Evolutionary conservation across 208 protist species (phyloP).

Genomic region (Leishmania gerbilli): DNA sequence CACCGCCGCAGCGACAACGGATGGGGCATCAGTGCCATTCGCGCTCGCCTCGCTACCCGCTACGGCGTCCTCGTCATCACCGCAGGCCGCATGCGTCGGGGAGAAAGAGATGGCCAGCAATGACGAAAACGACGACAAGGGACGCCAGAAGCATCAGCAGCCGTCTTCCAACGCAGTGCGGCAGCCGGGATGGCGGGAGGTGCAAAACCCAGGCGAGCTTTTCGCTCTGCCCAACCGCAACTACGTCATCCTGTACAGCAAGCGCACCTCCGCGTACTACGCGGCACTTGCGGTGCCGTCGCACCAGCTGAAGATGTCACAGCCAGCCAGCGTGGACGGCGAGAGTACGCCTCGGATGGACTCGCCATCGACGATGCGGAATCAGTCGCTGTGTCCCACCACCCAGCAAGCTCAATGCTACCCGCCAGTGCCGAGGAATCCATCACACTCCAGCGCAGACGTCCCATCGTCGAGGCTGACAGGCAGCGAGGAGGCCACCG

Average conservation of each 20-base stretch:
- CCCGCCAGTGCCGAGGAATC: neutral
- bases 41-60: neutral
- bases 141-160: neutral
- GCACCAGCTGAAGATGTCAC: constrained; percentile 11
- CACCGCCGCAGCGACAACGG: neutral
- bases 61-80: neutral
- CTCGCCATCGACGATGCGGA: neutral
- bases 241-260: constrained; percentile 32
- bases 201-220: constrained; percentile 22
- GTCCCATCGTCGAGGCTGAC: constrained; percentile 6
- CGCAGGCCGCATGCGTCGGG: neutral
- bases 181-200: constrained; percentile 17
- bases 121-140: neutral
- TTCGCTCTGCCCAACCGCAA: constrained; percentile 15
- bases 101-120: neutral
- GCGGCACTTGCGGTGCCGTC: constrained; percentile 26
- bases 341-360: neutral
- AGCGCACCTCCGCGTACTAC: constrained; percentile 34
- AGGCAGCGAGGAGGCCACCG: neutral
- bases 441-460: neutral
- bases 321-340: neutral
- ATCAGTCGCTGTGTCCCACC: neutral
- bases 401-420: neutral
- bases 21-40: neutral
- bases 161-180: neutral